A percentile compares a stretch with the other conserved stretches of the same genome.
Evolutionary conservation across 306 rosid genomes (phyloP).

Genomic region (Cyclanthera cordifolia): DNA sequence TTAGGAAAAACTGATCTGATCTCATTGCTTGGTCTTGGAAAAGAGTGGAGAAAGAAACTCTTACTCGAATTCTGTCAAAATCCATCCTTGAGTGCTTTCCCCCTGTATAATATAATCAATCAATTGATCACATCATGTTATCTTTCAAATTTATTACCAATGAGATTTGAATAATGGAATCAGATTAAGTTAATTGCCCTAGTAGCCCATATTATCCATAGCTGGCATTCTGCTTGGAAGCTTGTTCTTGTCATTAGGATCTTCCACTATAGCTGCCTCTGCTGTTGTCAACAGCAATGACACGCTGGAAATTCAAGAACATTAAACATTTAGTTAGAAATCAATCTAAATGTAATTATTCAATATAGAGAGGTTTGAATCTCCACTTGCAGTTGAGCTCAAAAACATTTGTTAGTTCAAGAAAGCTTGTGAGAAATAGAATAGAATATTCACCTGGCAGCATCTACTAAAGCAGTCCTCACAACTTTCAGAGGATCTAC

Average conservation of each 20-base stretch:
- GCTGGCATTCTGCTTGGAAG: constrained; percentile 60
- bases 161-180: no score
- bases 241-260: constrained; percentile 33
- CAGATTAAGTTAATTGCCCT: background rate
- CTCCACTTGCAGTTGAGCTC: no score
- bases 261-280: constrained; percentile 60
- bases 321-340: background rate
- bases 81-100: background rate
- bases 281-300: constrained; percentile 77
- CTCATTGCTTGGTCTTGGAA: constrained; percentile 6
- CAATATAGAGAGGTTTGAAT: background rate
- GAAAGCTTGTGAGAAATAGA: background rate
- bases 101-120: constrained; percentile 7
- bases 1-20: background rate
- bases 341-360: no score
- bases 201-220: constrained; percentile 51
- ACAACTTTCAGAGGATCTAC: constrained; percentile 88
- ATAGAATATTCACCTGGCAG: constrained; percentile 61
- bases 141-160: background rate
- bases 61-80: background rate
- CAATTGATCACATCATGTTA: background rate
- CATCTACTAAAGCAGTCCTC: constrained; percentile 78
- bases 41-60: background rate
- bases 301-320: constrained; percentile 30
- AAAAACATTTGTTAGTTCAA: no score